A percentile compares a stretch with the other conserved stretches of the same genome.
phyloP scores from a whole-genome alignment of 768 basidiomycete genomes.

The Gymnopilus dilepis region DNA sequence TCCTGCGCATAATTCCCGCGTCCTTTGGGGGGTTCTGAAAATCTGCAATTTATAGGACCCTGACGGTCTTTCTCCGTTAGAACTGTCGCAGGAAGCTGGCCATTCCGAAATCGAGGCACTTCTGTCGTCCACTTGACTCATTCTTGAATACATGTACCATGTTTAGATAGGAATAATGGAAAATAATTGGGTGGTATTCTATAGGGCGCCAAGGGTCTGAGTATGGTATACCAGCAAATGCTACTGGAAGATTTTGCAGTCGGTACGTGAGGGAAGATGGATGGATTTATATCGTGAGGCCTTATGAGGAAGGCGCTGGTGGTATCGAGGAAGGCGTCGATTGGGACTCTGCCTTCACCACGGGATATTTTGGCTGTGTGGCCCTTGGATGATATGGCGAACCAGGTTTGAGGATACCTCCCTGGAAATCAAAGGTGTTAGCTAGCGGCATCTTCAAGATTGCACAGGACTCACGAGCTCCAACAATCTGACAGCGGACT shows the following conservation, averaged over 20 bases:
- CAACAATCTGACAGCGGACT: conserved; percentile 76
- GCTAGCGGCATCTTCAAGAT: not conserved
- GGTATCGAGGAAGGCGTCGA: not conserved
- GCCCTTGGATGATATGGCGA: conserved; percentile 57
- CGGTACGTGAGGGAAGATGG: not conserved
- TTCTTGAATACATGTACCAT: conserved; percentile 16
- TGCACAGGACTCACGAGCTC: conserved; percentile 64
- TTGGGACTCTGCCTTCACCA: conserved; percentile 8
- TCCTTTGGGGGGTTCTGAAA: not conserved
- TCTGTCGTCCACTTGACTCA: conserved; percentile 28
- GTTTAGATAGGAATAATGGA: conserved; percentile 8
- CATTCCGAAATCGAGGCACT: conserved; percentile 55
- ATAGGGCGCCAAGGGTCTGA: not conserved
- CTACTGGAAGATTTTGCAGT: not conserved
- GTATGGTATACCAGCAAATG: not conserved
- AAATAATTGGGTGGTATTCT: not conserved
- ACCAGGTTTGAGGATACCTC: conserved; percentile 61
- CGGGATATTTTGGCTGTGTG: conserved; percentile 26
- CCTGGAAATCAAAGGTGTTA: conserved; percentile 41
- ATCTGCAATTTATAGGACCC: conserved; percentile 54
- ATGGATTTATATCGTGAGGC: not conserved
- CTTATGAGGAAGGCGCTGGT: not conserved
- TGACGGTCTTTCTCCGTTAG: conserved; percentile 64
- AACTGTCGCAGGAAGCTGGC: conserved; percentile 64
- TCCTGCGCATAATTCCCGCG: not conserved